These are phyloP conservation scores for Xylaria arbuscula DNA, from an alignment of 2,329 filamentous ascomycete species.

Conservation along the genomic window DNA sequence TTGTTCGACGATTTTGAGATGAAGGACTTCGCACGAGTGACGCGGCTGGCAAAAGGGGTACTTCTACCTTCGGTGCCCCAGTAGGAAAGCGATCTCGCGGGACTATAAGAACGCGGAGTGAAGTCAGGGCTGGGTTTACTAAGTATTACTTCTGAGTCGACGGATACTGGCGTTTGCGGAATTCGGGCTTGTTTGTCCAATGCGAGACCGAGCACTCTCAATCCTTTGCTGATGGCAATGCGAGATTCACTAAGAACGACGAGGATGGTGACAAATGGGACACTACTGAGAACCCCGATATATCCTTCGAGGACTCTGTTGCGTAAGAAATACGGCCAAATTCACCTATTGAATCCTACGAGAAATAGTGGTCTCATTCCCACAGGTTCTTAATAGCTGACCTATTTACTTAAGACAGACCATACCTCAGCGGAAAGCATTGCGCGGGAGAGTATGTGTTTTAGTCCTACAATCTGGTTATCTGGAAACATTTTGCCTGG, in stretches of 20 bases:
- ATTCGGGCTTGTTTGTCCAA: slow-evolving; percentile 22
- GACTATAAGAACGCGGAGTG: slow-evolving; percentile 26
- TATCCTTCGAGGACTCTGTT: no score
- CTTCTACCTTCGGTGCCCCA: slow-evolving; percentile 25
- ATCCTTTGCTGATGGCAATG: slow-evolving; percentile 5
- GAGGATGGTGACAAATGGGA: slow-evolving; percentile 19
- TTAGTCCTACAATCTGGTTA: not conserved
- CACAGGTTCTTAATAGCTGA: not conserved
- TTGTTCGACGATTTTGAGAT: slow-evolving; percentile 17
- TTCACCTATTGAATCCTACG: no score
- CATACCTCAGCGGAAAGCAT: not conserved
- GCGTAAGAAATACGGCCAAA: no score
- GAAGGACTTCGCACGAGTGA: slow-evolving; percentile 11
- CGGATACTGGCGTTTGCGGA: slow-evolving; percentile 29
- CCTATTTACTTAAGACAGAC: not conserved
- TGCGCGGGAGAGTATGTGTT: not conserved
- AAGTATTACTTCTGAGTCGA: slow-evolving; percentile 32
- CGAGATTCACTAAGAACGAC: slow-evolving; percentile 7
- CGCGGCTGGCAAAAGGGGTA: slow-evolving; percentile 24
- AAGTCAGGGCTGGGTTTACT: slow-evolving; percentile 32
- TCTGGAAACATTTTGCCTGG: not conserved
- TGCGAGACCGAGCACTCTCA: slow-evolving; percentile 19
- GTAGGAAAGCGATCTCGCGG: slow-evolving; percentile 9
- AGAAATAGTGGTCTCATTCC: no score
- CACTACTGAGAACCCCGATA: slow-evolving; percentile 10